Evolutionary conservation across 2,329 filamentous ascomycete species (phyloP).

Genomic region (Peltaster fructicola): DNA sequence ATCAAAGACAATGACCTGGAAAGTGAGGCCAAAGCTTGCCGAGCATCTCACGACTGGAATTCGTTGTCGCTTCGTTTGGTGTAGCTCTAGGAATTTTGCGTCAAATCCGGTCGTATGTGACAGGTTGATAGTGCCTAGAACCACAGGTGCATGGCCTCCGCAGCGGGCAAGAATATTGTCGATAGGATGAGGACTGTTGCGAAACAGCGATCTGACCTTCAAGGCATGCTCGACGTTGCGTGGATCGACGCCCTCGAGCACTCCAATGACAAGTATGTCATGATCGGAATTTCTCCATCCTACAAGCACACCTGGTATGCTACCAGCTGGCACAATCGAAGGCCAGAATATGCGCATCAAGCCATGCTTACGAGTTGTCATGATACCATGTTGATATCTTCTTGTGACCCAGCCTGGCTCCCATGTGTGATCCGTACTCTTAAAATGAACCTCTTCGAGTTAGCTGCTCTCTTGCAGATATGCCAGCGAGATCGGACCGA

Average conservation of each 20-base stretch:
- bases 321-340: conserved; percentile 54
- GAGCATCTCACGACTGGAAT: conserved; percentile 60
- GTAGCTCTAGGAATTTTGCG: conserved; percentile 49
- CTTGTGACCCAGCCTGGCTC: conserved; percentile 15
- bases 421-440: no score
- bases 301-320: conserved; percentile 67
- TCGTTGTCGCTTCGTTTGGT: conserved; percentile 30
- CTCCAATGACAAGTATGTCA: conserved; percentile 77
- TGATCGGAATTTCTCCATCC: conserved; percentile 88
- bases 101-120: conserved; percentile 37
- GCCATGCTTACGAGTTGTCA: conserved; percentile 51
- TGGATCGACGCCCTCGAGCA: conserved; percentile 80
- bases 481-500: conserved; percentile 55
- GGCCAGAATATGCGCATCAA: conserved; percentile 99
- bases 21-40: conserved; percentile 44
- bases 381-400: conserved; percentile 36
- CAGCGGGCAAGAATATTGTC: conserved; percentile 70
- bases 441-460: conserved; percentile 89
- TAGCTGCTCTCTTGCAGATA: conserved; percentile 90
- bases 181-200: conserved; percentile 64
- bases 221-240: conserved; percentile 77
- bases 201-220: conserved; percentile 64
- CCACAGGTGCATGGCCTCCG: conserved; percentile 64
- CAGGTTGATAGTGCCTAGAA: conserved; percentile 65
- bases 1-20: conserved; percentile 82